Base-by-base conservation (phyloP, 2,329 filamentous ascomycete genomes). In the Aureobasidium zeae region DNA sequence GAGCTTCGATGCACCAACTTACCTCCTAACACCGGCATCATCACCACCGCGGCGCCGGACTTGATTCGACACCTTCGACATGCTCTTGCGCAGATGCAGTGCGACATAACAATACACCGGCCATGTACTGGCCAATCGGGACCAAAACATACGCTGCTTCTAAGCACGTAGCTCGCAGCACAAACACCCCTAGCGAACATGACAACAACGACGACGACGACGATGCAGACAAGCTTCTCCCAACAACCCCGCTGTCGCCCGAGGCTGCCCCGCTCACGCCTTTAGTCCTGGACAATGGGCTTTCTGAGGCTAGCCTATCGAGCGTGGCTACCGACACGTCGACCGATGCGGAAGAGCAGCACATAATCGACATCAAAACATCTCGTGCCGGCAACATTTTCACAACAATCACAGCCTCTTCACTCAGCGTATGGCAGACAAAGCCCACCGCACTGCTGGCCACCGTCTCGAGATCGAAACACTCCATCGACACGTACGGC, bases 401-500 rank as follows among this genome's bases (percentile, higher is more conserved):
- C 64, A 85, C 85, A 39, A 86, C 86, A 34, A 86, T 95, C 57
- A 95, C 89, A 1, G 69, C 76, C 4, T 84, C 84, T 2, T 83
- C 84, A 10, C 77, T 98, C 61, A 86, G 84, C n/a, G 74, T 98
- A 52, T 98, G 91, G 91, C 91, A 98, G 67, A 89, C 86, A 44
- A 62, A 94, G 83, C 91, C 91, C 36, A 88, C 86, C 43, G 87
- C 88, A 17, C 78, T 95, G 21, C 75, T 96, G 42, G 87, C 87
- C 48, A 77, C 87, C 19, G 80, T 95, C 35, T 74, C 87, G 48
- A 83, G 91, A 51, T 96, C 91, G 36, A 68, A 76, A 39, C 72
- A 78, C 25, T 98, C 91, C 0, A 65, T 96, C 33, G 71, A 77
- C 48, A 81, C 80, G 2, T 96, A 96, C 59, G 91, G 91, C 28